Base-by-base conservation (phyloP, 176 grass and related monocot species). In the Stipa capillata region DNA sequence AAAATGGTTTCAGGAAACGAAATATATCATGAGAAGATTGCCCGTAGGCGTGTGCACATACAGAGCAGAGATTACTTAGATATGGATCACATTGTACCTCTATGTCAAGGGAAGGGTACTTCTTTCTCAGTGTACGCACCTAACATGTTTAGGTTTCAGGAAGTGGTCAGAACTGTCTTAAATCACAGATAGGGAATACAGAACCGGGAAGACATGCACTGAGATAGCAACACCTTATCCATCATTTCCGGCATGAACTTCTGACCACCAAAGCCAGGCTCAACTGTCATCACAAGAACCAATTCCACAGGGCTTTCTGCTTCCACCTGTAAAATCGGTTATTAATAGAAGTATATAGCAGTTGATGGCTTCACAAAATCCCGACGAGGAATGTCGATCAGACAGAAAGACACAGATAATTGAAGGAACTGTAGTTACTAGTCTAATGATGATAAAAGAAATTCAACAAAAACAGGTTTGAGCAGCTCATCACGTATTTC, bases 171-270 rank as follows among this genome's bases (percentile, higher is more conserved):
- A 77, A 69, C 49, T 27, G 20, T 18, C 35, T 7, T 9, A 42
- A 27, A 47, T 41, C 23, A 58, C 5, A 81, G 44, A 65, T 28
- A 23, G 5, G 18, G 9, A 27, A 41, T 48, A 37, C 39, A 1
- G 2, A 50, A 2, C 1, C 28, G 0, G 31, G 34, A 9, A 49
- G 43, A 48, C 10, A 61, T 24, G 34, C 27, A 81, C 13, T 53
- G 51, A 17, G n/a, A 25, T 37, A 47, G 72, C 43, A 56, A 31
- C 50, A 99, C 96, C 90, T 99, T 99, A 31, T 99, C 90, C 96
- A 99, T 99, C 88, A 89, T 95, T 79, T 93, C 92, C 65, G 85
- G 96, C 96, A 99, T 95, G 79, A 99, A 99, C 49, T 95, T 95
- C 68, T 99, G 92, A 25, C 96, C 96, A 82, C 92, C 96, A 82